phyloP scores from a whole-genome alignment of 1,139 yeast genomes.

The Hyphopichia khmerensis region DNA sequence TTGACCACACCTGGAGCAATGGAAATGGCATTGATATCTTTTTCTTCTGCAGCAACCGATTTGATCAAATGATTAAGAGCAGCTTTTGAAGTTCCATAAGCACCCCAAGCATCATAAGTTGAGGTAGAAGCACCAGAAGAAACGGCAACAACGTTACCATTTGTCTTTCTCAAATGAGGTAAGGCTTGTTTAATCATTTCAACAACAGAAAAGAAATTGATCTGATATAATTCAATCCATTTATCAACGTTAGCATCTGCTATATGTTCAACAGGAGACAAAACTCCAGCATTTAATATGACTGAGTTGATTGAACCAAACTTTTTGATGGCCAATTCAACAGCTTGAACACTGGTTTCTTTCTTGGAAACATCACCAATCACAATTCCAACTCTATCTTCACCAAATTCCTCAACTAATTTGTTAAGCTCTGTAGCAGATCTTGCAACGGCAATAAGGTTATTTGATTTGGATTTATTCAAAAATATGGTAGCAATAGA shows the following conservation, averaged over 20 bases:
- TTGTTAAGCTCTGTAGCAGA: conserved; percentile 46
- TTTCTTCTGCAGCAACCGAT: conserved; percentile 68
- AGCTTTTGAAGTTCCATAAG: conserved; percentile 88
- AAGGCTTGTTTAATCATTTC: conserved; percentile 56
- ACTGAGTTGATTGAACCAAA: conserved; percentile 69
- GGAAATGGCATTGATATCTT: conserved; percentile 56
- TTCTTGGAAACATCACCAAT: conserved; percentile 67
- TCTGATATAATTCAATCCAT: conserved; percentile 69
- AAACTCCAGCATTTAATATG: conserved; percentile 83
- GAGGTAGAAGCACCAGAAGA: conserved; percentile 81
- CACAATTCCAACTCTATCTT: conserved; percentile 50
- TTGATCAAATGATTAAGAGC: conserved; percentile 75
- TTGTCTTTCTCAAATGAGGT: conserved; percentile 54
- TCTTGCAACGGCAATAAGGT: conserved; percentile 74
- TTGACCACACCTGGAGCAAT: conserved; percentile 95
- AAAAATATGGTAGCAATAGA: conserved; percentile 61
- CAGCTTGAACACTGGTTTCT: conserved; percentile 35
- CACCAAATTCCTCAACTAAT: conserved; percentile 45
- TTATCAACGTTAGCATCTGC: conserved; percentile 46
- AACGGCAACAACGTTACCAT: conserved; percentile 71
- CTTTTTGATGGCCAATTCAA: conserved; percentile 45
- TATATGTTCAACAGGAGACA: conserved; percentile 73
- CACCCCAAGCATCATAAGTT: conserved; percentile 75
- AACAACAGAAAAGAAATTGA: conserved; percentile 79
- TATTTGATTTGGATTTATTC: conserved; percentile 30